A percentile compares a stretch with the other conserved stretches of the same genome.
phyloP scores from a whole-genome alignment of 2,329 filamentous ascomycete genomes.

The Karstenula rhodostoma region DNA sequence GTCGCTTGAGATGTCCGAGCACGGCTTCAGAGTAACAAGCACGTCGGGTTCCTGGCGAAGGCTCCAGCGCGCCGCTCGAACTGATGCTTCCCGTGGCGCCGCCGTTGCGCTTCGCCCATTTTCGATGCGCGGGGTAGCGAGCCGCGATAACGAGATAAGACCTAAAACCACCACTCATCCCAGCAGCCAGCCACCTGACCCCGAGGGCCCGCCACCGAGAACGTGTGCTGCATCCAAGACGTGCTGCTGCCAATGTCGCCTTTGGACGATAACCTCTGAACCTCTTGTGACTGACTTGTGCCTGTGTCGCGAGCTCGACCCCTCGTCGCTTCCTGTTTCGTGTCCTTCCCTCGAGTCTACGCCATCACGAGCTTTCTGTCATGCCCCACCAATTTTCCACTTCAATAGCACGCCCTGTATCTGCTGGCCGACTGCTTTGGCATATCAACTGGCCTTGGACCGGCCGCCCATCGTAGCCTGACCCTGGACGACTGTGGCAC shows the following conservation, averaged over 20 bases:
- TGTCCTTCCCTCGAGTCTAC: neutral
- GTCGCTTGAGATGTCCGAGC: neutral
- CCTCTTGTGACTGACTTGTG: neutral
- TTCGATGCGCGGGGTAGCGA: constrained; percentile 1
- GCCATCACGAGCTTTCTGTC: neutral
- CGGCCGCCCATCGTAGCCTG: neutral
- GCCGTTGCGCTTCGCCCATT: neutral
- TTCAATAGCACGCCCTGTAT: neutral
- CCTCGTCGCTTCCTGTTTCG: neutral
- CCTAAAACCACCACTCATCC: constrained; percentile 16
- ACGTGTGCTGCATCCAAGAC: neutral
- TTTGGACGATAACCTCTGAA: neutral
- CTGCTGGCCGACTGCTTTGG: constrained; percentile 2
- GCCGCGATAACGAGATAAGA: constrained; percentile 13
- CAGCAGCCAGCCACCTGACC: constrained; percentile 14
- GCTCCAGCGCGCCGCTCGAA: neutral
- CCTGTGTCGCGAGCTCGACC: neutral
- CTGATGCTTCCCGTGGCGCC: neutral
- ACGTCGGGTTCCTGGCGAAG: neutral
- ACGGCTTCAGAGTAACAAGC: neutral
- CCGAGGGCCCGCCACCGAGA: constrained; percentile 10
- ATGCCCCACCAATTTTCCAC: constrained; percentile 10
- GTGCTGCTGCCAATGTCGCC: neutral
- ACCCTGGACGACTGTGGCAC: neutral
- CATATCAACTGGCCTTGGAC: neutral